Evolutionary conservation across 2,329 filamentous ascomycete species (phyloP).

Genomic region (Arthrocladium fulminans): DNA sequence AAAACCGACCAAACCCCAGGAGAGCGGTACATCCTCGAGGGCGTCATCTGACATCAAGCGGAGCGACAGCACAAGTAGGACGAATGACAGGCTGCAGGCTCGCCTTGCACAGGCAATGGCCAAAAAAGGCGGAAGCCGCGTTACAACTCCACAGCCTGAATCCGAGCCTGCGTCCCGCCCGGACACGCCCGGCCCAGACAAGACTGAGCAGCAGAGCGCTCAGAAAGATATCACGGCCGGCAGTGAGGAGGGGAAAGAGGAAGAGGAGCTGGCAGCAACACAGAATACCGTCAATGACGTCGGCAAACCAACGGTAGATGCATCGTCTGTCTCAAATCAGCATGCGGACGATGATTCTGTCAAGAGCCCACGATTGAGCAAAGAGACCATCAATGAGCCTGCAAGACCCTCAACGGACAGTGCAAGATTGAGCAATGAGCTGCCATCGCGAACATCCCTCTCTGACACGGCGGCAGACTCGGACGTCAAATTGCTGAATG

Average conservation of each 20-base stretch:
- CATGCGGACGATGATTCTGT: slow-evolving; percentile 22
- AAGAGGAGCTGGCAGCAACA: neutral
- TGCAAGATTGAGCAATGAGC: slow-evolving; percentile 27
- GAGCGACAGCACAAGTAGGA: slow-evolving; percentile 55
- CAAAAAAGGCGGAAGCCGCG: slow-evolving; percentile 50
- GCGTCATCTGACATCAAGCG: slow-evolving; percentile 44
- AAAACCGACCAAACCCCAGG: slow-evolving; percentile 23
- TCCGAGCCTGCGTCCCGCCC: slow-evolving; percentile 45
- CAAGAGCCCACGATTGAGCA: slow-evolving; percentile 23
- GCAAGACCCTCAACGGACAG: slow-evolving; percentile 10
- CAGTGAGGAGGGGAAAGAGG: neutral
- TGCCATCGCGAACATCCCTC: slow-evolving; percentile 19
- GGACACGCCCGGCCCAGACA: slow-evolving; percentile 40
- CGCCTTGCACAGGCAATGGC: slow-evolving; percentile 79
- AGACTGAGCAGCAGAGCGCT: slow-evolving; percentile 26
- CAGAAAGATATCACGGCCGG: neutral
- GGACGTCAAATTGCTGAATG: slow-evolving; percentile 6
- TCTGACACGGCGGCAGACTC: slow-evolving; percentile 23
- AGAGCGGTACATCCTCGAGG: slow-evolving; percentile 22
- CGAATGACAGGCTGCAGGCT: slow-evolving; percentile 80
- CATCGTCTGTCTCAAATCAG: neutral
- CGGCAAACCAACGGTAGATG: neutral
- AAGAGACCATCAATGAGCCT: slow-evolving; percentile 16
- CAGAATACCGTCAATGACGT: neutral
- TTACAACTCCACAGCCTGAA: slow-evolving; percentile 40